Evolutionary conservation across 192 early-diverging fungal species (phyloP).

Genomic region (Gorgonomyces haynaldii): DNA sequence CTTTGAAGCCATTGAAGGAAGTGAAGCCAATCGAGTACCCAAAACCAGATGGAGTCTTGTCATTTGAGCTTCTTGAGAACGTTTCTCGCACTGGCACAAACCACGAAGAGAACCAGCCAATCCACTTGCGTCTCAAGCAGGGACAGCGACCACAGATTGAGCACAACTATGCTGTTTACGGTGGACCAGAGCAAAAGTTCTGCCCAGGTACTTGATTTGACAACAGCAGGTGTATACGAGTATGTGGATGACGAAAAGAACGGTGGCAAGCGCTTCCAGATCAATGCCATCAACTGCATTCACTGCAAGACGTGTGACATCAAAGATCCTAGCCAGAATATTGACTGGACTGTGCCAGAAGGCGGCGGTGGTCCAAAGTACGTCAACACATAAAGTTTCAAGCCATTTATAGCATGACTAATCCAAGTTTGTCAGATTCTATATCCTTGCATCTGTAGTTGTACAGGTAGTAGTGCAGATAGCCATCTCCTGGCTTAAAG

Average conservation of each 20-base stretch:
- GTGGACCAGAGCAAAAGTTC: constrained; percentile 89
- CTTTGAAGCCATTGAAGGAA: constrained; percentile 53
- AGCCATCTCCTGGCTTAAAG: constrained; percentile 89
- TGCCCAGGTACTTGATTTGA: constrained; percentile 64
- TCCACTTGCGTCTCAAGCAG: constrained; percentile 71
- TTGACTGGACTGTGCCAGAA: constrained; percentile 86
- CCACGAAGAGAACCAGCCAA: constrained; percentile 90
- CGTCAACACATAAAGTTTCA: constrained; percentile 40
- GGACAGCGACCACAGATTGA: constrained; percentile 68
- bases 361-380: constrained; percentile 79
- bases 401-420: constrained; percentile 74
- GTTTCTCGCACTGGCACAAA: constrained; percentile 87
- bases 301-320: constrained; percentile 99
- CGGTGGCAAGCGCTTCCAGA: constrained; percentile 87
- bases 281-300: constrained; percentile 92
- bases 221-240: constrained; percentile 85
- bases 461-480: constrained; percentile 92
- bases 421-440: constrained; percentile 57
- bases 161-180: constrained; percentile 73
- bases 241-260: constrained; percentile 84
- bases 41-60: constrained; percentile 89
- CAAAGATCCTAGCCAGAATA: constrained; percentile 98
- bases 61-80: constrained; percentile 90
- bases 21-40: constrained; percentile 84
- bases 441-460: constrained; percentile 79